Evolutionary conservation across 768 basidiomycete species (phyloP).

Genomic region (Coprinopsis cinerea): DNA sequence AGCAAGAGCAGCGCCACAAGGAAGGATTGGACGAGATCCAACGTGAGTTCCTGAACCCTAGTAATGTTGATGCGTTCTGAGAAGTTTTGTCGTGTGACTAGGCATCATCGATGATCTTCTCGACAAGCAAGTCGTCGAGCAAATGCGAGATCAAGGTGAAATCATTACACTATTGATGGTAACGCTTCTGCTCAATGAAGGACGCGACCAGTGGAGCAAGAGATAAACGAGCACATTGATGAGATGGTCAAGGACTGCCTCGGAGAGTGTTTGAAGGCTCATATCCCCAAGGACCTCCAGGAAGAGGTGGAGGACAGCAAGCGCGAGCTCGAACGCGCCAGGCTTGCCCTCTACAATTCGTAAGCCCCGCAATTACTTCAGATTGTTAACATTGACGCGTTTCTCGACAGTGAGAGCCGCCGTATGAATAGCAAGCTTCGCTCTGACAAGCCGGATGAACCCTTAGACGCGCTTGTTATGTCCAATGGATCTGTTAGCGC

Average conservation of each 20-base stretch:
- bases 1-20: conserved; percentile 37
- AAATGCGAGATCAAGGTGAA: conserved; percentile 40
- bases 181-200: conserved; percentile 5
- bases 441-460: conserved; percentile 32
- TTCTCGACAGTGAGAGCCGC: conserved; percentile 44
- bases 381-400: neutral
- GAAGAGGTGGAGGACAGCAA: conserved; percentile 40
- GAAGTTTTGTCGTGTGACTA: conserved; percentile 15
- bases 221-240: conserved; percentile 43
- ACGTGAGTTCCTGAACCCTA: conserved; percentile 27
- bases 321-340: conserved; percentile 39
- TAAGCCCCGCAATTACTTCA: conserved; percentile 24
- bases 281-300: conserved; percentile 45
- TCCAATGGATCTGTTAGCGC: conserved; percentile 40
- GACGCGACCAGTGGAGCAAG: conserved; percentile 40
- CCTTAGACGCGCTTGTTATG: conserved; percentile 43
- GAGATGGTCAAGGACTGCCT: conserved; percentile 47
- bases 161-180: neutral
- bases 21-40: conserved; percentile 45
- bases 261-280: conserved; percentile 35
- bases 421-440: conserved; percentile 46
- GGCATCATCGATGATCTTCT: conserved; percentile 44
- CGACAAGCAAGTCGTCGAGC: conserved; percentile 35
- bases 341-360: conserved; percentile 51
- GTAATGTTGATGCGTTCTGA: neutral